phyloP scores from a whole-genome alignment of 345 rosid species.

The Corymbia maculata region DNA sequence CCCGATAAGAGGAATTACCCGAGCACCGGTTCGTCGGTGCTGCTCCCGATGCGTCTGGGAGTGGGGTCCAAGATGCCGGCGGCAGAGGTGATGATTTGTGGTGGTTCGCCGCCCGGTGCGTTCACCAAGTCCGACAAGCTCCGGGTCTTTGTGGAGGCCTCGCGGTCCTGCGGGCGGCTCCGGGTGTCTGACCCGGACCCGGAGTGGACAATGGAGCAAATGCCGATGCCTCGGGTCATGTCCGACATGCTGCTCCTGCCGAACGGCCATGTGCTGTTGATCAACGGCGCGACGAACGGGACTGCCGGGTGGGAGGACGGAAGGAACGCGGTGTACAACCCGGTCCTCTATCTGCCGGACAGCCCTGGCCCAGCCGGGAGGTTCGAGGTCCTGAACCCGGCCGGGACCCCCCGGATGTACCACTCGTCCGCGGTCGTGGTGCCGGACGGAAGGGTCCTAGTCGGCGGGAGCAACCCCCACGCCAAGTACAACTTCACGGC shows the following conservation, averaged over 20 bases:
- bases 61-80: not conserved
- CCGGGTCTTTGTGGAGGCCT: conserved; percentile 40
- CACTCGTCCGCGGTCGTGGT: conserved; percentile 62
- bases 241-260: conserved; percentile 62
- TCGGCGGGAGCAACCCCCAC: conserved; percentile 92
- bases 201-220: conserved; percentile 61
- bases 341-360: conserved; percentile 49
- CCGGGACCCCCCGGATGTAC: conserved; percentile 59
- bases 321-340: conserved; percentile 50
- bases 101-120: conserved; percentile 59
- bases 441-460: conserved; percentile 70
- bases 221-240: conserved; percentile 82
- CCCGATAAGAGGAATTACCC: conserved; percentile 65
- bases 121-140: conserved; percentile 26
- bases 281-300: conserved; percentile 71
- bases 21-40: conserved; percentile 70
- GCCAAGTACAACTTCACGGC: conserved; percentile 53
- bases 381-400: conserved; percentile 42
- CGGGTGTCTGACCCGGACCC: conserved; percentile 54
- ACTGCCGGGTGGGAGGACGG: conserved; percentile 87
- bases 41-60: conserved; percentile 50
- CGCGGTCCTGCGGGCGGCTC: conserved; percentile 59
- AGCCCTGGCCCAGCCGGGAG: conserved; percentile 29
- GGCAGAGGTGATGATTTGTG: conserved; percentile 77
- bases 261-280: conserved; percentile 43